Evolutionary conservation across 352 stramenopile species (phyloP).

Genomic region (Phytophthora litchii): DNA sequence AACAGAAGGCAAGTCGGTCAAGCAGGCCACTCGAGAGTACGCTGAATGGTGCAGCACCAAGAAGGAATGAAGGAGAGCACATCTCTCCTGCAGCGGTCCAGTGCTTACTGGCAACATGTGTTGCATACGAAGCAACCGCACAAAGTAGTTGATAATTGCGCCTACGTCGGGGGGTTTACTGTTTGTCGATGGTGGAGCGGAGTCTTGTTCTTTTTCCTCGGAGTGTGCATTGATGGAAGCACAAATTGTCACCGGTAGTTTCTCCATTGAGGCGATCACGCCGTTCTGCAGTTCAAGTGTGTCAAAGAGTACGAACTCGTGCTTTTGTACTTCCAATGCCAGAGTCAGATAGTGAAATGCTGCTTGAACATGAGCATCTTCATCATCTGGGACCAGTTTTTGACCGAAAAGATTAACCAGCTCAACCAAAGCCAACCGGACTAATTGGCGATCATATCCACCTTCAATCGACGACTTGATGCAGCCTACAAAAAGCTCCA

Average conservation of each 20-base stretch:
- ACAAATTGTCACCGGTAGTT: conserved; percentile 50
- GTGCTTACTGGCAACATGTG: conserved; percentile 45
- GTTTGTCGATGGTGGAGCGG: conserved; percentile 1
- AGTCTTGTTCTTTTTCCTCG: conserved; percentile 10
- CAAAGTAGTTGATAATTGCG: conserved; percentile 67
- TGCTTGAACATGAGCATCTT: conserved; percentile 67
- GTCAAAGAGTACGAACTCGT: conserved; percentile 60
- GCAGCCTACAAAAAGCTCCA: conserved; percentile 18
- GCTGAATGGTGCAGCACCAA: conserved; percentile 61
- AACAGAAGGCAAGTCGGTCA: conserved; percentile 48
- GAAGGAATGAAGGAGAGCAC: conserved; percentile 56
- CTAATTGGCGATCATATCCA: conserved; percentile 62
- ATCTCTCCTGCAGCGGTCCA: conserved; percentile 39
- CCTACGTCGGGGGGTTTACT: conserved; percentile 16
- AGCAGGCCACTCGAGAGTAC: conserved; percentile 61
- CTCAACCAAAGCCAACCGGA: conserved; percentile 58
- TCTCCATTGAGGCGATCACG: conserved; percentile 44
- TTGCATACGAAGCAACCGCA: conserved; percentile 54
- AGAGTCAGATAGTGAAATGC: conserved; percentile 77
- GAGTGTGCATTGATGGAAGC: conserved; percentile 37
- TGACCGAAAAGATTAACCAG: conserved; percentile 66
- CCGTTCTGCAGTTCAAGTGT: conserved; percentile 65
- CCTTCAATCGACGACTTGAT: conserved; percentile 56
- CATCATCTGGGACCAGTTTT: conserved; percentile 44
- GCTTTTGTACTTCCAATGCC: conserved; percentile 45